Evolutionary conservation across 2,329 filamentous ascomycete genomes (phyloP).

Genomic region (Nannizziopsis arthrosporioides): DNA sequence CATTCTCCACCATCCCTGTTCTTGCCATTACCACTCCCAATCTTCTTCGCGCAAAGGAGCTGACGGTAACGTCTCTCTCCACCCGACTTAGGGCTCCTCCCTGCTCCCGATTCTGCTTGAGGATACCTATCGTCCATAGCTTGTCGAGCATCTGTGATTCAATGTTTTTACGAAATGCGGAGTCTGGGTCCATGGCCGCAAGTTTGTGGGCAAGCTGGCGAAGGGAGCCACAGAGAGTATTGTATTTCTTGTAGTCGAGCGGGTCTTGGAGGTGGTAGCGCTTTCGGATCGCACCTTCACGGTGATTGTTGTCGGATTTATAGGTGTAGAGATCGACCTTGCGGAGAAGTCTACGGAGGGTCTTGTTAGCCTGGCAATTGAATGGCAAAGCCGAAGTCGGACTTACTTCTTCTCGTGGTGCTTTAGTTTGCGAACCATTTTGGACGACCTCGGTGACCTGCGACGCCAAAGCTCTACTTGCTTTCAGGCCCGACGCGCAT

Average conservation of each 20-base stretch:
- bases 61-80: constrained; percentile 79
- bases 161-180: constrained; percentile 65
- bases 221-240: constrained; percentile 62
- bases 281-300: constrained; percentile 65
- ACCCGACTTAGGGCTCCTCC: constrained; percentile 58
- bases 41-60: constrained; percentile 70
- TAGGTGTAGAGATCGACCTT: constrained; percentile 94
- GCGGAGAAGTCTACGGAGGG: constrained; percentile 50
- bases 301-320: constrained; percentile 77
- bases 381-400: background rate
- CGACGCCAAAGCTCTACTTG: background rate
- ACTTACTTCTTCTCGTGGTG: constrained; percentile 77
- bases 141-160: constrained; percentile 84
- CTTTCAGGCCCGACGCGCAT: background rate
- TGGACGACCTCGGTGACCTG: background rate
- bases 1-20: constrained; percentile 80
- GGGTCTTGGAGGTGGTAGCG: constrained; percentile 88
- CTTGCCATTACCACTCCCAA: constrained; percentile 86
- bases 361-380: background rate
- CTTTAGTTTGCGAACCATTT: constrained; percentile 91
- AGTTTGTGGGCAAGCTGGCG: constrained; percentile 83
- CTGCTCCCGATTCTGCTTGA: constrained; percentile 62
- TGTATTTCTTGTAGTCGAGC: constrained; percentile 65
- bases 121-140: constrained; percentile 80
- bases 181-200: constrained; percentile 63